Evolutionary conservation across 148 eudicot species (phyloP), one percentile per base, ranked within the genome.

Genomic region (Rhododendron henanense): DNA sequence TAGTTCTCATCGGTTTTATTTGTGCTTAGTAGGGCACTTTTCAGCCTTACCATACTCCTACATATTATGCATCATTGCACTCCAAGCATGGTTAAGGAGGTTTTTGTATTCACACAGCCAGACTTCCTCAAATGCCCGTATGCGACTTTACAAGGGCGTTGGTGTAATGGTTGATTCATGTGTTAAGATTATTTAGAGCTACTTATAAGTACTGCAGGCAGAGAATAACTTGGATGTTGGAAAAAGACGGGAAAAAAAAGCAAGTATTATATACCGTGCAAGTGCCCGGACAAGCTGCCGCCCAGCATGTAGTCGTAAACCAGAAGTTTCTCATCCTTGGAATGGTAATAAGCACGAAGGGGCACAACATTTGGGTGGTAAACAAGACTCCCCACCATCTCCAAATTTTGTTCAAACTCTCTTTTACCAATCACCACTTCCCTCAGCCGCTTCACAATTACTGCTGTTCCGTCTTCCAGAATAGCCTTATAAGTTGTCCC

Each of bases 371-470:
- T 92, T 51, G 88, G 90, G 83, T 94, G 94, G 55, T 86, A 90
- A 71, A 91, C 89, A 2, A 95, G 86, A 31, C 87, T 90, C 31
- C 94, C 98, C 23, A 95, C 85, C 79, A 84, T 89, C 88, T 93
- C 97, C 98, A 97, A 94, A 79, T 96, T 98, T 80, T 94, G 99
- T 44, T 96, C 97, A 88, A 96, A 95, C 85, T 94, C 99, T 91
- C 90, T 90, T 91, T 94, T 95, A 59, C 95, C 93, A 0, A 92
- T 92, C 19, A 89, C 90, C 44, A 94, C 95, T 88, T 97, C 96
- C 90, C 90, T 97, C 86, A 97, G 89, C 87, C 98, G 89, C 90
- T 95, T 97, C 53, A 97, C 99, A 33, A 91, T 95, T 85, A 97
- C 95, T 21, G 84, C 85, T 14, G 93, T 92, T 77, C 98, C 98